Conservation (phyloP, 1,284 basidiomycete genomes). For the Marasmius fiardii region DNA sequence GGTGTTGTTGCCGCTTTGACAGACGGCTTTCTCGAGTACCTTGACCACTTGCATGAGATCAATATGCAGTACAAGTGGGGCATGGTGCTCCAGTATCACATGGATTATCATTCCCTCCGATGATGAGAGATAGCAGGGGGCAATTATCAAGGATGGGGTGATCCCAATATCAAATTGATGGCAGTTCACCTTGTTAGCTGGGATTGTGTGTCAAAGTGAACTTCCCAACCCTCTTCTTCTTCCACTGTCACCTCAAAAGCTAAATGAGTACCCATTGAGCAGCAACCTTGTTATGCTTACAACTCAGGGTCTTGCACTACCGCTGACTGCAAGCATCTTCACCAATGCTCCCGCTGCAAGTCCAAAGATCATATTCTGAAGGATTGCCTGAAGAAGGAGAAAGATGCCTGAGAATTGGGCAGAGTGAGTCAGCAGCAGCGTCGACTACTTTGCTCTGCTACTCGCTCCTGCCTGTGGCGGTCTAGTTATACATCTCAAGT, state of each 20-base stretch:
- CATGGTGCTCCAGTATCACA: constrained; percentile 7
- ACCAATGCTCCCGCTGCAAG: too few species aligned
- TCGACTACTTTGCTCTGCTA: constrained; percentile 7
- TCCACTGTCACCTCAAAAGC: neutral
- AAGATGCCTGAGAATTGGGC: neutral
- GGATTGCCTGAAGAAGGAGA: neutral
- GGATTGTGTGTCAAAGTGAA: neutral
- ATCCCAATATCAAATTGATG: neutral
- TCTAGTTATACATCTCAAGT: neutral
- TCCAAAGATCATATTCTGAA: neutral
- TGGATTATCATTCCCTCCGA: constrained; percentile 4
- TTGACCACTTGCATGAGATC: neutral
- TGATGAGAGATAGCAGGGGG: constrained; percentile 10
- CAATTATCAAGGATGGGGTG: constrained; percentile 9
- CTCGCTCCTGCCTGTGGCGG: constrained; percentile 1
- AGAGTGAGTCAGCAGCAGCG: neutral
- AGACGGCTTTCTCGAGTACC: neutral
- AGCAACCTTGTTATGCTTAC: too few species aligned
- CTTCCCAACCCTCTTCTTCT: neutral
- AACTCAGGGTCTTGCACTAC: too few species aligned
- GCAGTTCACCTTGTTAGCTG: neutral
- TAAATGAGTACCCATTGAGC: neutral
- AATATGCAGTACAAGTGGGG: constrained; percentile 8
- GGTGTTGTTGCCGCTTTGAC: neutral
- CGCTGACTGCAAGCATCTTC: too few species aligned